phyloP scores from a whole-genome alignment of 768 basidiomycete genomes.

The Botryobasidium botryosum region DNA sequence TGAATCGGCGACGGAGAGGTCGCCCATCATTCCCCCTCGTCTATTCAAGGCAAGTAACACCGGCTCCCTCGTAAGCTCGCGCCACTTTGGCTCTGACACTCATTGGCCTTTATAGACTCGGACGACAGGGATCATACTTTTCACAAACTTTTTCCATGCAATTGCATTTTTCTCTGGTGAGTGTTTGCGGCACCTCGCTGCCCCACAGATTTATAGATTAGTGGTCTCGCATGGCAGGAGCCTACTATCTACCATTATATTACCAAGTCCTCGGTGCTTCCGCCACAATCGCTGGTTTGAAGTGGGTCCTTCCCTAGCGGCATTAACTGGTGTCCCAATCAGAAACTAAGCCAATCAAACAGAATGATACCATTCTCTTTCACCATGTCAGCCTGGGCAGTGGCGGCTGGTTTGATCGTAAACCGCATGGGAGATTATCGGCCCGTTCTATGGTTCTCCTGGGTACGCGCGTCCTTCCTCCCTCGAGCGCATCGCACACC shows the following conservation, averaged over 20 bases:
- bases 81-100: slow-evolving; percentile 49
- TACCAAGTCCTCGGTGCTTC: slow-evolving; percentile 65
- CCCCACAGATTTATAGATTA: too few relatives aligned
- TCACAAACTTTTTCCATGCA: slow-evolving; percentile 45
- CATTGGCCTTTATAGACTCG: slow-evolving; percentile 53
- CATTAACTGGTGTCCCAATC: too few relatives aligned
- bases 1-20: slow-evolving; percentile 44
- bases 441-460: not conserved
- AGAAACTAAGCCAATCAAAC: too few relatives aligned
- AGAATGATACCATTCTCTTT: slow-evolving; percentile 57
- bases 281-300: slow-evolving; percentile 43
- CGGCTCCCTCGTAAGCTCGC: too few relatives aligned
- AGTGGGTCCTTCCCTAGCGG: too few relatives aligned
- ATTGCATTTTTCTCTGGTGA: slow-evolving; percentile 38
- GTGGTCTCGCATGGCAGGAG: too few relatives aligned
- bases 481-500: too few relatives aligned
- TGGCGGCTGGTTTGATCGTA: slow-evolving; percentile 38
- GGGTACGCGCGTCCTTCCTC: not conserved
- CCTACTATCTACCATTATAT: slow-evolving; percentile 62
- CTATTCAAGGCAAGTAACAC: slow-evolving; percentile 70
- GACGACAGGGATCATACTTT: slow-evolving; percentile 36
- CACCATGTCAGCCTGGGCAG: slow-evolving; percentile 36
- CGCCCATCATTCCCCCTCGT: slow-evolving; percentile 58
- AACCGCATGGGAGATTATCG: slow-evolving; percentile 29
- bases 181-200: slow-evolving; percentile 19